Conservation (phyloP, 768 basidiomycete species). For the Pulveroboletus sp. region DNA sequence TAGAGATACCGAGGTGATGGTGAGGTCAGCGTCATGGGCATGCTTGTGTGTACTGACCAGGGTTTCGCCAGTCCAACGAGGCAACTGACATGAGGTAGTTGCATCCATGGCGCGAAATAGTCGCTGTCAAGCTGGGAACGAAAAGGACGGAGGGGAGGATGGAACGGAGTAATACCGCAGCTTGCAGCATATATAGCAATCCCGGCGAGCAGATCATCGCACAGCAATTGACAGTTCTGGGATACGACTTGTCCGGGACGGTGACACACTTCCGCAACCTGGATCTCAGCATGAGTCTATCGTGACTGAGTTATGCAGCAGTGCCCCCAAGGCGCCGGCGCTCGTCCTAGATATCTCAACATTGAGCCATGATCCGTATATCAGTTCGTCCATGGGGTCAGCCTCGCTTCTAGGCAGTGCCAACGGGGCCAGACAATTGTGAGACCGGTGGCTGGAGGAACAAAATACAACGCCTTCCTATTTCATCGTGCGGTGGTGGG, state of each 20-base stretch:
- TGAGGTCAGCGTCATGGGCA: not conserved
- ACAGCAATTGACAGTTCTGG: constrained; percentile 10
- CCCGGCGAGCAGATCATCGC: constrained; percentile 10
- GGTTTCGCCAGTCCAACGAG: not conserved
- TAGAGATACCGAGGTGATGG: not conserved
- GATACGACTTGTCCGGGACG: constrained; percentile 1
- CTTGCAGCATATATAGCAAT: constrained; percentile 19
- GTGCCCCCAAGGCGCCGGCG: not conserved
- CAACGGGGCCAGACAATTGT: not conserved
- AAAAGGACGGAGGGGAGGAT: not conserved
- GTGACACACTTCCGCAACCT: not conserved
- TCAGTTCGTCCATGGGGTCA: not conserved
- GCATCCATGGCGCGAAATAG: constrained; percentile 6
- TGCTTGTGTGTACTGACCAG: constrained; percentile 7
- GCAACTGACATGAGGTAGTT: not conserved
- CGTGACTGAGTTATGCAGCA: not conserved
- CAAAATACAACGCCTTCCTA: not conserved
- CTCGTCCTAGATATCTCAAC: not conserved
- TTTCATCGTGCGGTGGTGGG: not conserved
- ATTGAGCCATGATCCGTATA: not conserved
- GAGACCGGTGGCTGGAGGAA: constrained; percentile 11
- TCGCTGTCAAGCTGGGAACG: not conserved
- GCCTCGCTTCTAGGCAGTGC: constrained; percentile 2
- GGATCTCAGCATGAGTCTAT: not conserved
- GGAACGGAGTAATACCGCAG: not conserved